phyloP scores from a whole-genome alignment of 495 filamentous ascomycete species.

The Aspergillus baeticus region DNA sequence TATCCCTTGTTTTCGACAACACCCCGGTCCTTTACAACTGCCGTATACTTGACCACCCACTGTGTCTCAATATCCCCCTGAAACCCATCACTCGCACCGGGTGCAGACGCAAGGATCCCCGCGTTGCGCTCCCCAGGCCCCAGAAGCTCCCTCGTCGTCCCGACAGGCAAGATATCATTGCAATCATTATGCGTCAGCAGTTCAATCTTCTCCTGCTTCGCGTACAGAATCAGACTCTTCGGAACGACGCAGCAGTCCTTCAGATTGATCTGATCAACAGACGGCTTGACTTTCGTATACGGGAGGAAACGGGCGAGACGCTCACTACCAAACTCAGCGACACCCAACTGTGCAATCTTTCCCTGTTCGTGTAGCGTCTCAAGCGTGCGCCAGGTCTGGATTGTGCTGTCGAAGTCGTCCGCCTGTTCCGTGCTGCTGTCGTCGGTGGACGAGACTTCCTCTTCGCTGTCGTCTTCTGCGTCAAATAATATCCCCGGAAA shows the following conservation, averaged over 20 bases:
- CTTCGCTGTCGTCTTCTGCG: conserved; percentile 81
- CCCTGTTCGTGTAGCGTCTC: conserved; percentile 73
- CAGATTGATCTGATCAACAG: conserved; percentile 95
- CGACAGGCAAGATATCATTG: conserved; percentile 82
- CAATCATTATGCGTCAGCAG: conserved; percentile 93
- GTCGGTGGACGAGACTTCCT: conserved; percentile 54
- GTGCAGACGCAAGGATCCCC: conserved; percentile 60
- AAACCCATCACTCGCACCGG: conserved; percentile 47
- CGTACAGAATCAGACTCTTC: conserved; percentile 78
- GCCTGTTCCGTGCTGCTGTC: conserved; percentile 46
- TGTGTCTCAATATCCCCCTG: conserved; percentile 77
- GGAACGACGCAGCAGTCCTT: conserved; percentile 96
- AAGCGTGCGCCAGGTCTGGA: conserved; percentile 67
- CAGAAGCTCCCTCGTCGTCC: conserved; percentile 78
- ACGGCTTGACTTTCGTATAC: conserved; percentile 67
- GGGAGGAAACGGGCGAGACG: conserved; percentile 67
- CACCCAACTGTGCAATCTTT: conserved; percentile 69
- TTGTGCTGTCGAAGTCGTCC: conserved; percentile 65
- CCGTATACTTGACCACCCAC: conserved; percentile 98
- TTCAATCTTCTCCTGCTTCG: conserved; percentile 81
- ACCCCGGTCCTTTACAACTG: conserved; percentile 92
- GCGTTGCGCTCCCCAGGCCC: conserved; percentile 63
- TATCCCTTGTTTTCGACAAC: conserved; percentile 99
- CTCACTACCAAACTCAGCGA: conserved; percentile 87
- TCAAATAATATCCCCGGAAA: conserved; percentile 94